Base-by-base conservation (phyloP, 768 basidiomycete species). In the Termitomyces sp. region DNA sequence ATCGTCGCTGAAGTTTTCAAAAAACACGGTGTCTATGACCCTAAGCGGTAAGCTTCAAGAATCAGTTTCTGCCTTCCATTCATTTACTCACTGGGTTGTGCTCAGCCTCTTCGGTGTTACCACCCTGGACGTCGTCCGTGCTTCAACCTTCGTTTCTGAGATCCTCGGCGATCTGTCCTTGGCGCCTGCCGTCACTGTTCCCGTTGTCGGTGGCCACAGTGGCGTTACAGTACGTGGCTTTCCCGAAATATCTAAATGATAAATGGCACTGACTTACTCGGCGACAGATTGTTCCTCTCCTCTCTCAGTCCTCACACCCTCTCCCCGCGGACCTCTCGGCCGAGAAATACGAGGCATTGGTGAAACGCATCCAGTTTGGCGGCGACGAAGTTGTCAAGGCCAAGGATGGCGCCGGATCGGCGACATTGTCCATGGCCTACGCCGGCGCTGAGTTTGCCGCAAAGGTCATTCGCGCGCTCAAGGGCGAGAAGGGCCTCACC, bases 381-480 rank as follows among this genome's bases (percentile, higher is more conserved):
- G 95, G 94, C 56, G 95, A 97, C 64, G 95, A 98, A 75, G 95
- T 98, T 67, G 96, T 98, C 70, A 90, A 97, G 76, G 97, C 97
- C 43, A 99, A 99, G 78, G 89, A 92, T 65, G 89, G 89, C 62
- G 85, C 86, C 52, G 97, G 97, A 44, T 94, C 92, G 32, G 95
- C 95, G 9, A 97, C 94, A n/a, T 83, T 96, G 56, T 94, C 91
- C 34, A 98, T 98, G 94, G 94, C 94, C 1, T 93, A 88, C 64
- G 91, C 96, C 51, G 96, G 94, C 56, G 91, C 90, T 49, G 86
- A 93, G 72, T 98, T 98, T 66, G 83, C 93, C 28, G 71, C 71
- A 62, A 90, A 92, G 67, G 75, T 98, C 66, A 78, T 98, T 66
- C 82, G 85, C 42, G 96, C 95, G 21, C 52, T 91, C 62, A 87